phyloP scores from a whole-genome alignment of 2,329 filamentous ascomycete genomes.

The Colletotrichum liaoningense region DNA sequence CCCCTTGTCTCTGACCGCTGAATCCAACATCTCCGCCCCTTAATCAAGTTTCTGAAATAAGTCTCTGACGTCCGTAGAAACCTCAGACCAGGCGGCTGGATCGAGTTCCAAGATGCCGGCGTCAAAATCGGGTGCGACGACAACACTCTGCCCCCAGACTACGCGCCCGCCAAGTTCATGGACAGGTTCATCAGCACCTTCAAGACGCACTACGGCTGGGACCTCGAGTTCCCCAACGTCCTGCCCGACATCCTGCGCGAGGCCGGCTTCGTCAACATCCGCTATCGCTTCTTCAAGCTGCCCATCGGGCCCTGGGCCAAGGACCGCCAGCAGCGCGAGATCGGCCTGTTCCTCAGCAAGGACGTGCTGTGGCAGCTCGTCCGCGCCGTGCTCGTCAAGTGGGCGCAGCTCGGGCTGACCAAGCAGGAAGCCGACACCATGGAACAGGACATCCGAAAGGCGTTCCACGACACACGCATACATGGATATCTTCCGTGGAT shows the following conservation, averaged over 20 bases:
- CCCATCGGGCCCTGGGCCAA: constrained; percentile 53
- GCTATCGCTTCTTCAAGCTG: constrained; percentile 43
- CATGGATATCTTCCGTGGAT: constrained; percentile 50
- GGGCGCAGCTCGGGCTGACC: constrained; percentile 44
- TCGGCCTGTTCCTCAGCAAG: constrained; percentile 48
- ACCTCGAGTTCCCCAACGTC: constrained; percentile 43
- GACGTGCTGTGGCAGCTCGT: constrained; percentile 49
- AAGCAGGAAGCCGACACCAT: constrained; percentile 48
- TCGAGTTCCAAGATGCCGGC: constrained; percentile 51
- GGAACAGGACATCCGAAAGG: constrained; percentile 44
- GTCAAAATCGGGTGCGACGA: constrained; percentile 48
- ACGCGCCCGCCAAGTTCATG: constrained; percentile 42
- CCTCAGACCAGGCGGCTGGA: constrained; percentile 52
- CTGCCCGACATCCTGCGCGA: constrained; percentile 44
- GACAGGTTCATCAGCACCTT: constrained; percentile 46
- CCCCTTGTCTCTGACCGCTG: neutral
- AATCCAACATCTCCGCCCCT: neutral
- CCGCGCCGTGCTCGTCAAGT: constrained; percentile 46
- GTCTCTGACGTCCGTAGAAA: constrained; percentile 39
- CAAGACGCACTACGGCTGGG: constrained; percentile 48
- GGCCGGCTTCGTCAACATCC: constrained; percentile 49
- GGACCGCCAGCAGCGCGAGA: constrained; percentile 48
- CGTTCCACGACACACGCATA: constrained; percentile 46
- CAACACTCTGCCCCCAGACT: constrained; percentile 36
- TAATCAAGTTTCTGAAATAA: constrained; percentile 14